phyloP scores from a whole-genome alignment of 2,329 filamentous ascomycete genomes.

The Blastomyces silverae region DNA sequence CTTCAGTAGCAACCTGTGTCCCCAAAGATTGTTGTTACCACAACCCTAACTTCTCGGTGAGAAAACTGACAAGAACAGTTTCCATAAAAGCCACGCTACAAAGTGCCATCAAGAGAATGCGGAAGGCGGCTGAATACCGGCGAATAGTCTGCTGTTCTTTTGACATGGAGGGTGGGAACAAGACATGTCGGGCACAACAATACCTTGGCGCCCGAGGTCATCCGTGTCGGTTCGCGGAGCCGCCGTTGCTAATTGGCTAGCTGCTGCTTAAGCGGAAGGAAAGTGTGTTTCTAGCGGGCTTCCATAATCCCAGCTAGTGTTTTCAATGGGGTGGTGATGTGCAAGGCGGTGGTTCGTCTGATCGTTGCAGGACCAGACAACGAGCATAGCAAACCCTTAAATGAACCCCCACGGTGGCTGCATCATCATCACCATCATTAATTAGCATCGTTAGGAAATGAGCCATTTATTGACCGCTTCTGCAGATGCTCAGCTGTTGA shows the following conservation, averaged over 20 bases:
- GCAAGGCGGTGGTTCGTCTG: background rate
- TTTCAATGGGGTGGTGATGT: background rate
- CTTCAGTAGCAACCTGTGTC: background rate
- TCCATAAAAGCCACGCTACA: background rate
- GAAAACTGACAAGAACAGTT: background rate
- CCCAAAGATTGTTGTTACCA: too few relatives aligned
- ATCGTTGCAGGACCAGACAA: background rate
- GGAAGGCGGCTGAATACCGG: background rate
- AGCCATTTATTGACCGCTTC: background rate
- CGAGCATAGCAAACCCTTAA: background rate
- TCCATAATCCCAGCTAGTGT: constrained; percentile 7
- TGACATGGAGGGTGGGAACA: background rate
- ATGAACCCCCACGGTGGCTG: background rate
- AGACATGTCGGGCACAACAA: background rate
- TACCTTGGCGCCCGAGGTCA: constrained; percentile 3
- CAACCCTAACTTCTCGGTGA: background rate
- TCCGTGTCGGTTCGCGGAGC: background rate
- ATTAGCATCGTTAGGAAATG: background rate
- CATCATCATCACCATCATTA: too few relatives aligned
- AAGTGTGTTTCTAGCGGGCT: constrained; percentile 4
- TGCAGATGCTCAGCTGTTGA: background rate
- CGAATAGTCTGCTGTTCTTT: background rate
- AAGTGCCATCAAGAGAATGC: background rate
- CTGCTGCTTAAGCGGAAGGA: background rate
- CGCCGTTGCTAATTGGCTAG: background rate